Conservation (phyloP, 768 basidiomycete species). For the Suillus decipiens region DNA sequence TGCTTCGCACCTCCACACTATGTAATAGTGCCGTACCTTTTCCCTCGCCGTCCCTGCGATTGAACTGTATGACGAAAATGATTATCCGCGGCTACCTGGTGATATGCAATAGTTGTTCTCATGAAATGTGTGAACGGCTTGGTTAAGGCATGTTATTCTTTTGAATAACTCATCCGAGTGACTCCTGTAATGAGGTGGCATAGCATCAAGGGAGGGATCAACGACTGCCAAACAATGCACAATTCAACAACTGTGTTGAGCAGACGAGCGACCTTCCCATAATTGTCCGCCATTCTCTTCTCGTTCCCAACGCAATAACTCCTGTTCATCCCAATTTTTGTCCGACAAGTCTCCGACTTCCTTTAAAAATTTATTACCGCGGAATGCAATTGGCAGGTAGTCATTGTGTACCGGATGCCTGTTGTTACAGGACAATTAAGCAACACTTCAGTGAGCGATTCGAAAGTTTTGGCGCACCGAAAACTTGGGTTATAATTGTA, state of each 20-base stretch:
- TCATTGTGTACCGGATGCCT: slow-evolving; percentile 69
- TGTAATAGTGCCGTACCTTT: not conserved
- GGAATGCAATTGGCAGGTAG: slow-evolving; percentile 55
- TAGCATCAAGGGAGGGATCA: not conserved
- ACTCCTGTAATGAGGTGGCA: not conserved
- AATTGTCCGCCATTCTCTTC: slow-evolving; percentile 46
- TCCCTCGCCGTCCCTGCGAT: not conserved
- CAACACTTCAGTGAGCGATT: not conserved
- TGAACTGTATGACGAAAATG: not conserved
- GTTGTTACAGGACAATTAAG: slow-evolving; percentile 11
- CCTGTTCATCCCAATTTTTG: slow-evolving; percentile 64
- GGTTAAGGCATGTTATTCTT: not conserved
- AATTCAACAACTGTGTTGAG: not conserved
- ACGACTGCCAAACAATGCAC: not conserved
- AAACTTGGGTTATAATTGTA: slow-evolving; percentile 68
- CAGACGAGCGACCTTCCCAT: slow-evolving; percentile 45
- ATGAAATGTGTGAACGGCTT: not conserved
- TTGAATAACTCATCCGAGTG: not conserved
- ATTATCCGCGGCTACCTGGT: not conserved
- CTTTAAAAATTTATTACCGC: slow-evolving; percentile 45
- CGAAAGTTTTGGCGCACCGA: slow-evolving; percentile 37
- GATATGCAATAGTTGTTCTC: not conserved
- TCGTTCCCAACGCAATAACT: slow-evolving; percentile 56
- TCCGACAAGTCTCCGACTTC: slow-evolving; percentile 42
- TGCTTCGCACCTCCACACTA: not conserved